These are phyloP conservation scores for Phlyctochytrium bullatum DNA, from an alignment of 192 early-diverging fungal genomes.

Conservation along the genomic window DNA sequence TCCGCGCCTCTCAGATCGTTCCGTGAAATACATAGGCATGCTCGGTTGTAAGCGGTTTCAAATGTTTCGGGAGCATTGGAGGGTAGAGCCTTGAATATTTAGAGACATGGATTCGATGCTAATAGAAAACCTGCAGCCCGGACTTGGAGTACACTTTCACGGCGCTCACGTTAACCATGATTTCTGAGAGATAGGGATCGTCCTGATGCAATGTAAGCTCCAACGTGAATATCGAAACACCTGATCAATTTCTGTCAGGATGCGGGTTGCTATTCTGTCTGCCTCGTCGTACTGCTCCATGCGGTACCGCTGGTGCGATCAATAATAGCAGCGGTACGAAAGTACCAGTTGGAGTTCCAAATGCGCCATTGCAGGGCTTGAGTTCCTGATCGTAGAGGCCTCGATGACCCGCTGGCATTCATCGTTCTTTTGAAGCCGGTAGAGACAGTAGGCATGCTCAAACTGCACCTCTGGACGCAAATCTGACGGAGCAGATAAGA, in stretches of 20 bases:
- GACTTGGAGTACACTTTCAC: slow-evolving; percentile 54
- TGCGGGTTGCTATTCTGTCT: slow-evolving; percentile 25
- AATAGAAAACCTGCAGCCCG: too few species aligned
- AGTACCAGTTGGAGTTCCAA: slow-evolving; percentile 69
- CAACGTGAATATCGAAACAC: too few species aligned
- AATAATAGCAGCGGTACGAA: slow-evolving; percentile 6
- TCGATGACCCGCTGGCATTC: slow-evolving; percentile 43
- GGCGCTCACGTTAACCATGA: slow-evolving; percentile 43
- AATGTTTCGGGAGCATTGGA: slow-evolving; percentile 52
- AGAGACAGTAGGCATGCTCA: slow-evolving; percentile 66
- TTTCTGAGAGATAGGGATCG: slow-evolving; percentile 25
- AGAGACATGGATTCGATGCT: too few species aligned
- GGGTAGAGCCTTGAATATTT: background rate
- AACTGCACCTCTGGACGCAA: slow-evolving; percentile 38
- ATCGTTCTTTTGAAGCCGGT: slow-evolving; percentile 55
- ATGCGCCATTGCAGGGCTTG: slow-evolving; percentile 34
- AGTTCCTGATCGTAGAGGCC: slow-evolving; percentile 20
- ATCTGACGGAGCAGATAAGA: background rate
- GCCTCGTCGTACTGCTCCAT: slow-evolving; percentile 53
- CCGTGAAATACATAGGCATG: slow-evolving; percentile 54
- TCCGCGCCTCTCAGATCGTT: slow-evolving; percentile 54
- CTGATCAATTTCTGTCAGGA: too few species aligned
- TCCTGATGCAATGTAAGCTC: background rate
- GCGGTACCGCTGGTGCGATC: slow-evolving; percentile 42
- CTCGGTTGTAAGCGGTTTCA: slow-evolving; percentile 67